Evolutionary conservation across 805 yeast species (phyloP).

Genomic region (Ogataea ganodermae): DNA sequence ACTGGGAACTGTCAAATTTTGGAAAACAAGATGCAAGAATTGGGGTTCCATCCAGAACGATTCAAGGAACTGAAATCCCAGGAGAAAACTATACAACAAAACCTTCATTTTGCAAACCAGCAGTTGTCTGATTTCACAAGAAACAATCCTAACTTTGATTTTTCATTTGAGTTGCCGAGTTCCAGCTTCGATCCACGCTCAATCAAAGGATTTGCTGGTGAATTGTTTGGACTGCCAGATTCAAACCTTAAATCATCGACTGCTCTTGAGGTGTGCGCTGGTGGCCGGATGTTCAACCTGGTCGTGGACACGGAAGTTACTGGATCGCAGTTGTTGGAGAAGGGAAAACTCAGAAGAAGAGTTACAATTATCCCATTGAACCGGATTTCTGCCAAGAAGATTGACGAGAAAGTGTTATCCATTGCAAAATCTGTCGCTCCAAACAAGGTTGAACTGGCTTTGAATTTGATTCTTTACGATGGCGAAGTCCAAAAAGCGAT

Average conservation of each 20-base stretch:
- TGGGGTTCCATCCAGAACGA: slow-evolving; percentile 59
- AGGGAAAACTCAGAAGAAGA: slow-evolving; percentile 74
- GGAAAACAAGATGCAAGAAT: slow-evolving; percentile 43
- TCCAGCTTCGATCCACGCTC: slow-evolving; percentile 58
- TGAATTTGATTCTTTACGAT: slow-evolving; percentile 76
- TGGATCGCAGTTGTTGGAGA: slow-evolving; percentile 80
- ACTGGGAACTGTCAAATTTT: slow-evolving; percentile 40
- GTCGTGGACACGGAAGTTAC: slow-evolving; percentile 86
- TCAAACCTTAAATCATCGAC: slow-evolving; percentile 60
- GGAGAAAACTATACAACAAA: slow-evolving; percentile 46
- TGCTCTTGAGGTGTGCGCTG: slow-evolving; percentile 93
- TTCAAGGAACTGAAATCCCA: slow-evolving; percentile 46
- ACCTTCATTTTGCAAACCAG: slow-evolving; percentile 44
- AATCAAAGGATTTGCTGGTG: slow-evolving; percentile 90
- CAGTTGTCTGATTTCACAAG: slow-evolving; percentile 60
- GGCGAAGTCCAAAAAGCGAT: slow-evolving; percentile 74
- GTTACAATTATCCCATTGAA: slow-evolving; percentile 92
- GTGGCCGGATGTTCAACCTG: slow-evolving; percentile 84
- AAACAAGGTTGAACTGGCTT: slow-evolving; percentile 84
- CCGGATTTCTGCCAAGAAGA: slow-evolving; percentile 65
- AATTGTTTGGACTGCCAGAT: slow-evolving; percentile 66
- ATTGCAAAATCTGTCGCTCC: slow-evolving; percentile 80
- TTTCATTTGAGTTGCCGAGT: slow-evolving; percentile 66
- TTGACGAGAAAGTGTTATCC: slow-evolving; percentile 53
- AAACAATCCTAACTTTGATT: slow-evolving; percentile 71